These are phyloP conservation scores for Oldenlandia corymbosa DNA, from an alignment of 257 asterid genomes.

Conservation along the genomic window DNA sequence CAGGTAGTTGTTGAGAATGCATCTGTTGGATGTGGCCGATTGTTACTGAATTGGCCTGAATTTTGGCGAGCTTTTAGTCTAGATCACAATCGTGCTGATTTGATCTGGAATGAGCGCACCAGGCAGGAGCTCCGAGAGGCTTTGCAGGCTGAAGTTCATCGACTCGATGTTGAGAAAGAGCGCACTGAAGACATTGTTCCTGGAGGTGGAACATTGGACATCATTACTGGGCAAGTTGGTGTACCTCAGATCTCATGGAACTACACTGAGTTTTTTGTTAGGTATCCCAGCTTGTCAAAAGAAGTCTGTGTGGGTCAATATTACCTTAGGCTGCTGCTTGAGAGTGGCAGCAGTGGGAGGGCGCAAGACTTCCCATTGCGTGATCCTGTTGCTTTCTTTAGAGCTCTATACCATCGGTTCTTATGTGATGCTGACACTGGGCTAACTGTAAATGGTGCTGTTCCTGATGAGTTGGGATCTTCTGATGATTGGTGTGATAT, in stretches of 20 bases:
- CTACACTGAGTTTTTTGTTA: slow-evolving; percentile 82
- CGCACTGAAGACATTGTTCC: slow-evolving; percentile 93
- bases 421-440: slow-evolving; percentile 98
- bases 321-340: slow-evolving; percentile 92
- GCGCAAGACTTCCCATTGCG: slow-evolving; percentile 96
- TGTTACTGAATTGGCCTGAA: slow-evolving; percentile 93
- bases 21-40: slow-evolving; percentile 90
- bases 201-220: slow-evolving; percentile 60
- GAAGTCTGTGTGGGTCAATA: slow-evolving; percentile 99
- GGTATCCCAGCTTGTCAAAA: slow-evolving; percentile 91
- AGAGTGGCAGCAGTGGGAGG: slow-evolving; percentile 73
- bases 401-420: slow-evolving; percentile 96
- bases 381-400: slow-evolving; percentile 88
- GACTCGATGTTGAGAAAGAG: slow-evolving; percentile 90
- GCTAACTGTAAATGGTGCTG: slow-evolving; percentile 88
- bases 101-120: slow-evolving; percentile 97
- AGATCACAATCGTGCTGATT: slow-evolving; percentile 96
- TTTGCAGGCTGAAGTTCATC: slow-evolving; percentile 95
- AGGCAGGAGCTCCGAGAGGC: slow-evolving; percentile 93
- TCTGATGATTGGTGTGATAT: slow-evolving; percentile 99
- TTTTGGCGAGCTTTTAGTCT: slow-evolving; percentile 95
- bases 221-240: slow-evolving; percentile 49
- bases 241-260: slow-evolving; percentile 93
- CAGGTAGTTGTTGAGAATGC: slow-evolving; percentile 89
- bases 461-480: slow-evolving; percentile 97